phyloP scores from a whole-genome alignment of 2,329 filamentous ascomycete species.

The Chaetomium sp. region DNA sequence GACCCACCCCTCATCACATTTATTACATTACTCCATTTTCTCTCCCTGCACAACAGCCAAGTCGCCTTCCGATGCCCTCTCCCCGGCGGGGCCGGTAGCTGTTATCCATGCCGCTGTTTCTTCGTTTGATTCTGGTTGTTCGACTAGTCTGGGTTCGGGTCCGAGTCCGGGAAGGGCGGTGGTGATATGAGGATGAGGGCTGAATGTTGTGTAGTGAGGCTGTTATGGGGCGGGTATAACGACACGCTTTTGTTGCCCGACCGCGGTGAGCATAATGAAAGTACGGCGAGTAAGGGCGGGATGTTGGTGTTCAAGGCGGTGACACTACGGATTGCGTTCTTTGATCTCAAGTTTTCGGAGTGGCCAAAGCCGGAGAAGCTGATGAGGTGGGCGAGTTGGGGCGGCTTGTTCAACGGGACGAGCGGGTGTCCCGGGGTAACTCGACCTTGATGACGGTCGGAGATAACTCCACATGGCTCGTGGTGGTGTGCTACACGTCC shows the following conservation, averaged over 20 bases:
- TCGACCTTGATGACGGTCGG: not conserved
- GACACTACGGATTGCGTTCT: conserved; percentile 67
- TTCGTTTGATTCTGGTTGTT: not conserved
- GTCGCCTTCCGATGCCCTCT: conserved; percentile 36
- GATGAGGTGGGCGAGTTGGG: conserved; percentile 53
- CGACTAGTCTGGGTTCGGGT: not conserved
- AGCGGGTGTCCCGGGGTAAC: not conserved
- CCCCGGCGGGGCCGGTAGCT: conserved; percentile 64
- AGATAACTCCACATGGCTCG: not conserved
- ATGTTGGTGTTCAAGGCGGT: conserved; percentile 69
- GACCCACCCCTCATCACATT: not conserved
- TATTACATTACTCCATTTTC: not conserved
- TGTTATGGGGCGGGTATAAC: conserved; percentile 61
- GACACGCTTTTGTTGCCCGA: conserved; percentile 54
- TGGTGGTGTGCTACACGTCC: conserved; percentile 3
- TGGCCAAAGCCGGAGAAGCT: conserved; percentile 53
- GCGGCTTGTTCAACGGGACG: conserved; percentile 45
- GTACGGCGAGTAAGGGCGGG: conserved; percentile 40
- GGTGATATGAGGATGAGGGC: conserved; percentile 49
- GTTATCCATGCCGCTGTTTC: conserved; percentile 55
- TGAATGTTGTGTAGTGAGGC: conserved; percentile 67
- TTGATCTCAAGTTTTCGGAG: conserved; percentile 67
- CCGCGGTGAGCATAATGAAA: conserved; percentile 36
- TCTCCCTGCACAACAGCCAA: not conserved
- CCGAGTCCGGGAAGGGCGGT: too few species aligned